A percentile compares a stretch with the other conserved stretches of the same genome.
Conservation (phyloP, 2,329 filamentous ascomycete species). For the Arachnopeziza araneosa region DNA sequence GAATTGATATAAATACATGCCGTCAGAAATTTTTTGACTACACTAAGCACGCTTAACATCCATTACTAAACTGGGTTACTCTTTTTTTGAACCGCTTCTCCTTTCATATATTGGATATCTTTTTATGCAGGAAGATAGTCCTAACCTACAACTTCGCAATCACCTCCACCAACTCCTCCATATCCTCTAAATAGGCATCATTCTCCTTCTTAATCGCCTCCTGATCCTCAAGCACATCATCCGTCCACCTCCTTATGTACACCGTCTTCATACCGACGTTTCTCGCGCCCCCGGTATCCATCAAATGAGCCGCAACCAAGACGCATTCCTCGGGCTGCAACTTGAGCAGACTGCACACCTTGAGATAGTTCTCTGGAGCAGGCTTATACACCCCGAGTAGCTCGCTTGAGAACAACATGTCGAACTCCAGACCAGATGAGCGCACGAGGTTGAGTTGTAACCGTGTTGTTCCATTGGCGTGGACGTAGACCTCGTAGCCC, state of each 20-base stretch:
- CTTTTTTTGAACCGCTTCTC: not conserved
- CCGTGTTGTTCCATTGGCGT: constrained; percentile 49
- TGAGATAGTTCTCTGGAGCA: constrained; percentile 40
- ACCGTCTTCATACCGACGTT: constrained; percentile 44
- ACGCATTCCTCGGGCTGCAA: constrained; percentile 42
- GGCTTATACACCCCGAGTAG: constrained; percentile 46
- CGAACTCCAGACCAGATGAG: constrained; percentile 43
- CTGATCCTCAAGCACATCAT: constrained; percentile 45
- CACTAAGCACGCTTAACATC: too few relatives aligned
- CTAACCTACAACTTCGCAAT: not conserved
- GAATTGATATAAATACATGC: too few relatives aligned
- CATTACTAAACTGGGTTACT: too few relatives aligned
- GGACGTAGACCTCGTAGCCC: constrained; percentile 41
- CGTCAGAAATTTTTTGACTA: too few relatives aligned
- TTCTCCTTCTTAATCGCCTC: constrained; percentile 35
- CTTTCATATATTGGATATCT: not conserved
- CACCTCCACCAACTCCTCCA: not conserved
- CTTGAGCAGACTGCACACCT: constrained; percentile 40
- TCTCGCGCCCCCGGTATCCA: constrained; percentile 45
- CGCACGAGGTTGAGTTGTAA: constrained; percentile 47
- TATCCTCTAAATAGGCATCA: constrained; percentile 25
- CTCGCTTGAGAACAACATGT: constrained; percentile 48
- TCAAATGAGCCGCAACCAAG: constrained; percentile 50
- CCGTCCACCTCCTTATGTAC: constrained; percentile 48
- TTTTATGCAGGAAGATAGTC: not conserved